Percentiles rank a stretch among this genome's conserved stretches.
Conservation (phyloP, 2,329 filamentous ascomycete species). For the Colletotrichum aenigma region DNA sequence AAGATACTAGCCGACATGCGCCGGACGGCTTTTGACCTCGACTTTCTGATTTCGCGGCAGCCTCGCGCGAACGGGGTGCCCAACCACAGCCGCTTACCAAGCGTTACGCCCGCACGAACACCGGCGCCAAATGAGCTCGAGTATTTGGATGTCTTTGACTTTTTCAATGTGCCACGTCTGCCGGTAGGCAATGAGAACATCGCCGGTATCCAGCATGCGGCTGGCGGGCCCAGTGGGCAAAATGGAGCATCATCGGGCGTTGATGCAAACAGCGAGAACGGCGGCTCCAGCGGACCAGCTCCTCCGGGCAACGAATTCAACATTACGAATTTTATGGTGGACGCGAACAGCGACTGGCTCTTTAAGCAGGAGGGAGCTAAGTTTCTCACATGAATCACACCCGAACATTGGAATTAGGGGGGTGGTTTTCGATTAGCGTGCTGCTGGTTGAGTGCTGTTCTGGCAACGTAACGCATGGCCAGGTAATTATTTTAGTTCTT, state of each 20-base stretch:
- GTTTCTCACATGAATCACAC: constrained; percentile 14
- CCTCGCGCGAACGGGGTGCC: constrained; percentile 49
- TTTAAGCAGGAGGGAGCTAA: constrained; percentile 56
- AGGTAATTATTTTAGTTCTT: neutral
- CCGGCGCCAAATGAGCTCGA: constrained; percentile 84
- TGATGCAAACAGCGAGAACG: constrained; percentile 23
- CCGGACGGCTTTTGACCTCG: constrained; percentile 86
- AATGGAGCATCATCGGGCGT: constrained; percentile 19
- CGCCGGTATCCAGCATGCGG: constrained; percentile 13
- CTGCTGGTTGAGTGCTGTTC: neutral
- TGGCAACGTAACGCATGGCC: neutral
- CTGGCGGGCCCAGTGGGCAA: constrained; percentile 22
- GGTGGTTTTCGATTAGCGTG: neutral
- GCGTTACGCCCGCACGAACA: constrained; percentile 66
- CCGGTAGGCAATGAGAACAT: constrained; percentile 48
- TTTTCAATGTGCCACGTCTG: constrained; percentile 88
- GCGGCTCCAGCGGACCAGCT: constrained; percentile 31
- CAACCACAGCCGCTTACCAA: constrained; percentile 50
- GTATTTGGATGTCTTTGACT: constrained; percentile 91
- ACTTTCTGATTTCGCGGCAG: constrained; percentile 86
- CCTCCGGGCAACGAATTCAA: constrained; percentile 67
- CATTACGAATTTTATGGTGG: constrained; percentile 79
- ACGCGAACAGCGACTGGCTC: constrained; percentile 77
- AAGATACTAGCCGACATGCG: constrained; percentile 92
- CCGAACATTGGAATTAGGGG: neutral